These are phyloP conservation scores for Paraphoma chrysanthemicola DNA, from an alignment of 2,329 filamentous ascomycete genomes.

Conservation along the genomic window DNA sequence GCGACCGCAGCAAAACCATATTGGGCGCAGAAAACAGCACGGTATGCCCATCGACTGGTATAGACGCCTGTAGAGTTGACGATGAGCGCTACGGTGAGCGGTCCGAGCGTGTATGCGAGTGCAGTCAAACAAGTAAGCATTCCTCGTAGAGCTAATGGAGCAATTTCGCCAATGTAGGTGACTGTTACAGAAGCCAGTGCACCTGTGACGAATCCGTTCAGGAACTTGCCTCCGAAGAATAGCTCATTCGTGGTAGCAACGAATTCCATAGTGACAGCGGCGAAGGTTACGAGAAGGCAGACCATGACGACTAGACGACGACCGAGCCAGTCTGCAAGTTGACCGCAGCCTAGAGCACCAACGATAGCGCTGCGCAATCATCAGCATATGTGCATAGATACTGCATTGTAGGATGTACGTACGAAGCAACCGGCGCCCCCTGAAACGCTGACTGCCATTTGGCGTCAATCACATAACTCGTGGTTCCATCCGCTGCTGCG, in stretches of 20 bases:
- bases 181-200: constrained; percentile 50
- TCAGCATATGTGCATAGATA: background rate
- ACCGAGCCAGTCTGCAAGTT: constrained; percentile 48
- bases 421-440: constrained; percentile 52
- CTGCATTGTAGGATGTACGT: constrained; percentile 11
- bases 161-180: constrained; percentile 49
- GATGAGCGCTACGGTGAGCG: constrained; percentile 44
- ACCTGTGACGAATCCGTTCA: constrained; percentile 53
- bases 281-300: constrained; percentile 47
- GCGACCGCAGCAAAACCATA: constrained; percentile 51
- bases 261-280: constrained; percentile 52
- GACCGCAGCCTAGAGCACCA: constrained; percentile 44
- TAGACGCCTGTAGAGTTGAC: constrained; percentile 44
- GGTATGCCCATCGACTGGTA: constrained; percentile 52
- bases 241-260: constrained; percentile 50
- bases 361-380: constrained; percentile 25
- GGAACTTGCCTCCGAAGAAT: constrained; percentile 54
- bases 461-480: constrained; percentile 50
- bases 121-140: constrained; percentile 49
- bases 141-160: constrained; percentile 49
- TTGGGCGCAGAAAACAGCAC: constrained; percentile 51
- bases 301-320: constrained; percentile 44
- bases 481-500: constrained; percentile 30
- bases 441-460: constrained; percentile 56
- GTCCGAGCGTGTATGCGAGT: constrained; percentile 51